These are phyloP conservation scores for Saraca asoca DNA, from an alignment of 331 rosid genomes.

Conservation along the genomic window DNA sequence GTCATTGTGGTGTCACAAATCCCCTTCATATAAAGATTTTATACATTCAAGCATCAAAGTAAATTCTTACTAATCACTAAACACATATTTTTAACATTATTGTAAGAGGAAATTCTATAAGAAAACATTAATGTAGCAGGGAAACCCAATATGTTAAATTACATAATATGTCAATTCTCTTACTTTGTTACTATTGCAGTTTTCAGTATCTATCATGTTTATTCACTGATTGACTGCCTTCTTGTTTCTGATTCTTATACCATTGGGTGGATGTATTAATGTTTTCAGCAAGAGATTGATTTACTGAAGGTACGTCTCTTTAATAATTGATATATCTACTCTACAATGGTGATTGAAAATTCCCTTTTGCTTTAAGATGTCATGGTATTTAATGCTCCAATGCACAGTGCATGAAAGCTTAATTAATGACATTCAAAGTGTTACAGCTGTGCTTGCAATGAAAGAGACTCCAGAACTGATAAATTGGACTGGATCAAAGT, in stretches of 20 bases:
- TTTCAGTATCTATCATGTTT: slow-evolving; percentile 30
- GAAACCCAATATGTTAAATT: neutral
- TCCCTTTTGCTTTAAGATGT: slow-evolving; percentile 25
- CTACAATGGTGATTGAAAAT: slow-evolving; percentile 24
- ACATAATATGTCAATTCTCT: neutral
- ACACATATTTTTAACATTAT: no score
- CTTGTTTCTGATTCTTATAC: slow-evolving; percentile 39
- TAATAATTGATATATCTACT: slow-evolving; percentile 27
- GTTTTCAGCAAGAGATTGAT: slow-evolving; percentile 96
- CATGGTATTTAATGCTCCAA: slow-evolving; percentile 2
- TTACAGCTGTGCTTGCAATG: slow-evolving; percentile 13
- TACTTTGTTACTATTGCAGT: slow-evolving; percentile 11
- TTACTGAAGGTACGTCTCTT: slow-evolving; percentile 72
- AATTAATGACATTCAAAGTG: slow-evolving; percentile 3
- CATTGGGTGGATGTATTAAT: slow-evolving; percentile 44
- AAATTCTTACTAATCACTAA: no score
- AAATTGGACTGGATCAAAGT: slow-evolving; percentile 15
- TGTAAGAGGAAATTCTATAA: no score
- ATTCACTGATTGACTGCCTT: slow-evolving; percentile 44
- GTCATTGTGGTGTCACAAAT: no score
- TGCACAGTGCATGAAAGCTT: slow-evolving; percentile 24
- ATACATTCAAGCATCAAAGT: no score
- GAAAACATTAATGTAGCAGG: neutral
- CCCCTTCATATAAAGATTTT: no score
- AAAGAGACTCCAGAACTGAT: slow-evolving; percentile 16